A percentile compares a stretch with the other conserved stretches of the same genome.
Evolutionary conservation across 495 filamentous ascomycete genomes (phyloP).

Genomic region (Coniosporium apollinis): DNA sequence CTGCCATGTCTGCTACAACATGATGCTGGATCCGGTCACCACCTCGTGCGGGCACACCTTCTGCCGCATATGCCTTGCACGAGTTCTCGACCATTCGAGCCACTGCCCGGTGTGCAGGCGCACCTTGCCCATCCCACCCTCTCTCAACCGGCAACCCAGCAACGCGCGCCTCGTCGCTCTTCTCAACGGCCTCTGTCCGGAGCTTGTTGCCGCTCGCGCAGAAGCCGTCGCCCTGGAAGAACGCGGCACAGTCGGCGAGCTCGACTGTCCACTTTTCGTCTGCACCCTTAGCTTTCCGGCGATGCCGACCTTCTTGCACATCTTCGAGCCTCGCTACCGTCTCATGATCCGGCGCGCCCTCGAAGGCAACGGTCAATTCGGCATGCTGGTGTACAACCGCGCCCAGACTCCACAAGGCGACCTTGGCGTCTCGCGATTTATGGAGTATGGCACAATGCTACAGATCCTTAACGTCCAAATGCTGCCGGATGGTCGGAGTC

Average conservation of each 20-base stretch:
- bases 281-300: slow-evolving; percentile 65
- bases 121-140: slow-evolving; percentile 41
- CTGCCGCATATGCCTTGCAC: slow-evolving; percentile 60
- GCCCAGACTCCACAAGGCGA: slow-evolving; percentile 35
- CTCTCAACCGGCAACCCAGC: slow-evolving; percentile 34
- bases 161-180: slow-evolving; percentile 46
- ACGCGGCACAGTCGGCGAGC: slow-evolving; percentile 32
- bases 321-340: slow-evolving; percentile 85
- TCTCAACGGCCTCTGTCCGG: slow-evolving; percentile 47
- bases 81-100: slow-evolving; percentile 56
- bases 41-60: slow-evolving; percentile 81
- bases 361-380: slow-evolving; percentile 56
- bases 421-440: slow-evolving; percentile 41
- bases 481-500: slow-evolving; percentile 62
- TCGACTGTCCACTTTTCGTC: slow-evolving; percentile 58
- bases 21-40: slow-evolving; percentile 67
- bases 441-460: slow-evolving; percentile 62
- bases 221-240: slow-evolving; percentile 36
- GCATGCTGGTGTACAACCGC: slow-evolving; percentile 64
- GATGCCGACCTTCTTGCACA: slow-evolving; percentile 70
- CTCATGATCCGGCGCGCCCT: slow-evolving; percentile 72
- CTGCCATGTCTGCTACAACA: slow-evolving; percentile 71
- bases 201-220: slow-evolving; percentile 39
- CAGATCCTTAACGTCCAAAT: slow-evolving; percentile 54
- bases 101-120: slow-evolving; percentile 68